Base-by-base conservation (phyloP, 345 rosid species). In the Balakata baccata region DNA sequence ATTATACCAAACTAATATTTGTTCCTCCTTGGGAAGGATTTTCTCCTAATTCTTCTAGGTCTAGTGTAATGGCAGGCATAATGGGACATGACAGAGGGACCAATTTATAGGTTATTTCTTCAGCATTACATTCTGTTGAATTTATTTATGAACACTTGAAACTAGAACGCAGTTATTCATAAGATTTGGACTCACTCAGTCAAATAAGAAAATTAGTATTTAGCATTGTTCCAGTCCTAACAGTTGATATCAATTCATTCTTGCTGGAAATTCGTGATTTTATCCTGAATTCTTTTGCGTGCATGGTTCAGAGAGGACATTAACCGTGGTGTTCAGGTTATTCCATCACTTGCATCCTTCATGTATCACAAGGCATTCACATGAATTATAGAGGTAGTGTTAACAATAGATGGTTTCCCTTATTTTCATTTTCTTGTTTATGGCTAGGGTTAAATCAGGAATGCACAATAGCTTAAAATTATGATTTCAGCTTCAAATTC, bases 21-120 rank as follows among this genome's bases (percentile, higher is more conserved):
- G 89, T 93, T 74, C 92, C 87, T 81, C 97, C 92, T 18, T 90
- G 94, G 89, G 98, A 90, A 61, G 97, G 91, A 60, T 91, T 93
- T 68, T 91, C 97, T 45, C 89, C 97, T 10, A 86, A 84, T 69
- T 79, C 88, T 43, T 85, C 92, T 22, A 82, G 91, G 81, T 79
- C 90, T 71, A 93, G 97, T 80, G 82, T 93, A 70, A 90, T 93
- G 85, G 92, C 88, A 74, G 86, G 83, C 81, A 79, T 91, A 75
- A 74, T 85, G 83, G 91, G 82, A 60, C 79, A 85, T 46, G 91
- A 81, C 59, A 78, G 41, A 43, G 85, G 76, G 52, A 66, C 77
- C 74, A 80, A 75, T 74, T 70, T 79, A 45, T 85, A 79, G 89
- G 92, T 88, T 75, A 77, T 51, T 22, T 74, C 46, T 60, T 41